These are phyloP conservation scores for Mycena epipterygia DNA, from an alignment of 768 basidiomycete genomes.

Conservation along the genomic window DNA sequence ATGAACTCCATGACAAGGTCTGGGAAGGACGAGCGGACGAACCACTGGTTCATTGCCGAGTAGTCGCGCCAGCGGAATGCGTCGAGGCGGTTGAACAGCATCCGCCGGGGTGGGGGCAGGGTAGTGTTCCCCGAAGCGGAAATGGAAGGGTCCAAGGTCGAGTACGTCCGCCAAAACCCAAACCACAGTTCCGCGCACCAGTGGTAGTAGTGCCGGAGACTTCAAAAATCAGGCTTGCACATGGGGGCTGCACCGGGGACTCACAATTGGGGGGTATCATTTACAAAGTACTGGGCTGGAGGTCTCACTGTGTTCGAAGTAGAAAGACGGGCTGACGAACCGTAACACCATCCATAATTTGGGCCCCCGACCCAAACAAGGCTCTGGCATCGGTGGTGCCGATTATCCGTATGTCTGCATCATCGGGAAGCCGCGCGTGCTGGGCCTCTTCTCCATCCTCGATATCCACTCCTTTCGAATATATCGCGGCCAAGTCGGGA, in stretches of 20 bases:
- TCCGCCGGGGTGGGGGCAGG: slow-evolving; percentile 80
- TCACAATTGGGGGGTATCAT: slow-evolving; percentile 90
- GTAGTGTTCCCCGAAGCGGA: slow-evolving; percentile 73
- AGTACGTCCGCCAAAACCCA: slow-evolving; percentile 93
- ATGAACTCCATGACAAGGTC: slow-evolving; percentile 84
- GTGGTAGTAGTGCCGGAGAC: slow-evolving; percentile 94
- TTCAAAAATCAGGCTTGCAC: slow-evolving; percentile 43
- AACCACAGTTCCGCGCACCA: slow-evolving; percentile 94
- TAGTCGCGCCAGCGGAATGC: slow-evolving; percentile 92
- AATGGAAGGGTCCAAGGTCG: slow-evolving; percentile 82
- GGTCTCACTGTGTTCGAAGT: neutral
- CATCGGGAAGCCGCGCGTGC: slow-evolving; percentile 75
- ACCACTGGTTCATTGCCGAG: slow-evolving; percentile 91
- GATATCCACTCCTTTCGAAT: slow-evolving; percentile 76
- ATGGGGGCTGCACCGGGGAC: slow-evolving; percentile 40
- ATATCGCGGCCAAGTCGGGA: slow-evolving; percentile 78
- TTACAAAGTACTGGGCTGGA: slow-evolving; percentile 74
- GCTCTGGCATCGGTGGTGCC: slow-evolving; percentile 72
- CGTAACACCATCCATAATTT: slow-evolving; percentile 82
- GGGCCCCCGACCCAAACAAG: slow-evolving; percentile 81
- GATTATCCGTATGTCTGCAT: slow-evolving; percentile 85
- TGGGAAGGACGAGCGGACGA: slow-evolving; percentile 85
- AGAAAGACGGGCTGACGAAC: slow-evolving; percentile 52
- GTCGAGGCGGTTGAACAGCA: slow-evolving; percentile 83
- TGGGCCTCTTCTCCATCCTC: slow-evolving; percentile 68